These are phyloP conservation scores for Lindgomyces ingoldianus DNA, from an alignment of 495 filamentous ascomycete genomes.

Conservation along the genomic window DNA sequence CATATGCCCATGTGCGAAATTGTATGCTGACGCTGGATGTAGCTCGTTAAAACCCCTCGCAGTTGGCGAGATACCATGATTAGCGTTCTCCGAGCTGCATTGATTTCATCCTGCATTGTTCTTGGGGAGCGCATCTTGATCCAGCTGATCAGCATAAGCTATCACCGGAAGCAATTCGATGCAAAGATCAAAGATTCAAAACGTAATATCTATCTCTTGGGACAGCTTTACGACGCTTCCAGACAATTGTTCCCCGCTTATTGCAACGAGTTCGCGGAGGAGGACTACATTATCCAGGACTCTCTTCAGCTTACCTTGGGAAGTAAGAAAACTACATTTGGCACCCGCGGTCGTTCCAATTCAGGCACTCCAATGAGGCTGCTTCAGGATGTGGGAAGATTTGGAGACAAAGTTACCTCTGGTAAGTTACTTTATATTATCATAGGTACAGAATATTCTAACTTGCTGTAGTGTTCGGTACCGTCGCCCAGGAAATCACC, in stretches of 20 bases:
- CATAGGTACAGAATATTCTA: neutral
- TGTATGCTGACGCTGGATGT: neutral
- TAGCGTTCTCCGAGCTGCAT: conserved; percentile 70
- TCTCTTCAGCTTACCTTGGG: conserved; percentile 55
- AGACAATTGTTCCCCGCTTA: conserved; percentile 85
- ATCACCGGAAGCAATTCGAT: conserved; percentile 92
- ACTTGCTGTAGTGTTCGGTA: conserved; percentile 63
- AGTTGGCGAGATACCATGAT: conserved; percentile 65
- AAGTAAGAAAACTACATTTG: conserved; percentile 52
- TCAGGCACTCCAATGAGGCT: conserved; percentile 74
- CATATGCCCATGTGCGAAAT: neutral
- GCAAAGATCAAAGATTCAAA: conserved; percentile 86
- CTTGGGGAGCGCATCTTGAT: conserved; percentile 81
- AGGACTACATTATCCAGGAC: conserved; percentile 88
- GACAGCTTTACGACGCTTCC: conserved; percentile 86
- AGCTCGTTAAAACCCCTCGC: conserved; percentile 21
- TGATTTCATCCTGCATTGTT: conserved; percentile 76
- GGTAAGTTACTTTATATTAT: neutral
- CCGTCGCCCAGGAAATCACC: conserved; percentile 89
- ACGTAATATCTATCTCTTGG: conserved; percentile 73
- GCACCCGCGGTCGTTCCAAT: conserved; percentile 53
- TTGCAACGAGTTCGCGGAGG: conserved; percentile 84
- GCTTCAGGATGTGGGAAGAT: conserved; percentile 72
- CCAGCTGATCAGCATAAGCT: conserved; percentile 90
- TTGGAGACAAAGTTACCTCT: conserved; percentile 76